Percentiles rank a stretch among this genome's conserved stretches.
phyloP scores from a whole-genome alignment of 225 moss, liverwort and hornwort genomes.

The Anthoceros angustus region DNA sequence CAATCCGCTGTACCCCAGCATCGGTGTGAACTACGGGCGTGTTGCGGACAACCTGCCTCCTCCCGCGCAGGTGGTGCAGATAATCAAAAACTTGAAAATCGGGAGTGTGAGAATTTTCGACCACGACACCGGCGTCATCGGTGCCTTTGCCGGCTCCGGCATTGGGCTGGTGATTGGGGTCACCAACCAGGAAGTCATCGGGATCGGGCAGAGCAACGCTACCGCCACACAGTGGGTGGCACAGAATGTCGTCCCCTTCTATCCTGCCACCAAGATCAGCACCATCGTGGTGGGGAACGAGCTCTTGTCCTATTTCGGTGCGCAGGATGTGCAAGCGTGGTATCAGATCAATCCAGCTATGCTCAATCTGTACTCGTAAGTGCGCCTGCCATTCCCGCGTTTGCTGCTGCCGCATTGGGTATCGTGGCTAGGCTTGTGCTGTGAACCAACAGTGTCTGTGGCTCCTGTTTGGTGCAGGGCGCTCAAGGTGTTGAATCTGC shows the following conservation, averaged over 20 bases:
- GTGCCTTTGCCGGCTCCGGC: background rate
- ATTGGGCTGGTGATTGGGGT: background rate
- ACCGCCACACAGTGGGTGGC: background rate
- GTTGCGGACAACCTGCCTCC: background rate
- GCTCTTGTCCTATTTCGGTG: background rate
- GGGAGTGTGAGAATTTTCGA: background rate
- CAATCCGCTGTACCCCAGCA: background rate
- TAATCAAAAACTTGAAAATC: background rate
- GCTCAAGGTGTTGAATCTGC: conserved; percentile 7
- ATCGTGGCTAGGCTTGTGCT: no score
- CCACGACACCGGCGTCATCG: background rate
- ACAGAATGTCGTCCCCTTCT: background rate
- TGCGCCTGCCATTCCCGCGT: background rate
- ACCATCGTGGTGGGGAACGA: background rate
- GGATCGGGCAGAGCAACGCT: background rate
- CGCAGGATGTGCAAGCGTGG: background rate
- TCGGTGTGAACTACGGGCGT: background rate
- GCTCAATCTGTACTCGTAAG: background rate
- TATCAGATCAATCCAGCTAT: background rate
- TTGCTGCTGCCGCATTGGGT: no score
- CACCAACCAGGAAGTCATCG: background rate
- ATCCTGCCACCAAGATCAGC: background rate
- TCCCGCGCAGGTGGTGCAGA: conserved; percentile 1
- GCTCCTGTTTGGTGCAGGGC: background rate
- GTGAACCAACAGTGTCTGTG: background rate